Base-by-base conservation (phyloP, 352 stramenopile species). In the Phytophthora crassamura region DNA sequence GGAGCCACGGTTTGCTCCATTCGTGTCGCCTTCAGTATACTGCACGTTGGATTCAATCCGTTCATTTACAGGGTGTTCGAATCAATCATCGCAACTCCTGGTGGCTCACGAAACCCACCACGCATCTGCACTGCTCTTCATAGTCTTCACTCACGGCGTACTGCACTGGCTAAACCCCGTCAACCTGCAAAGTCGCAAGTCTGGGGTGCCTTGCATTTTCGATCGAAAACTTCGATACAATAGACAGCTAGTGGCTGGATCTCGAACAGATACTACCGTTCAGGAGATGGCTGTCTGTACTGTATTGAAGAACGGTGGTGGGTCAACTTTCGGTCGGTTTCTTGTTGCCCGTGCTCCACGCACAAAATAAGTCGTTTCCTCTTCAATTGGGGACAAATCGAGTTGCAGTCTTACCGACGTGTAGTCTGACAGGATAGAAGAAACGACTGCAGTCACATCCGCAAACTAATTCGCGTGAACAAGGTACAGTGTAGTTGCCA, bases 161-260 rank as follows among this genome's bases (percentile, higher is more conserved):
- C n/a, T n/a, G n/a, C n/a, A 16, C 36, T 9, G 11, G 10, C 10
- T 39, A 38, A 7, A 38, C 25, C 5, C 14, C n/a, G n/a, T n/a
- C n/a, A n/a, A n/a, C n/a, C n/a, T n/a, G n/a, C n/a, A n/a, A n/a
- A 9, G 11, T 20, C 36, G 8, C 22, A 38, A 28, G 36, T 58
- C 18, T 58, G 47, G 50, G 2, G 38, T 22, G 10, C 30, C 50
- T 8, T 48, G 14, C 16, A 49, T 22, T 16, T 48, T 59, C 15
- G 36, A 0, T 48, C 36, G 15, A 49, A 38, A 30, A 46, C 46
- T n/a, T 46, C 42, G 45, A 62, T 35, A 7, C 54, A 33, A 30
- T 46, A 20, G 4, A 62, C 34, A 11, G 20, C 42, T 36, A 54
- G n/a, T 15, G 54, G 34, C 7, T 54, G 42, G 20, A 63, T 43